A percentile compares a stretch with the other conserved stretches of the same genome.
Evolutionary conservation across 2,329 filamentous ascomycete species (phyloP).

Genomic region (Aureobasidium vineae): DNA sequence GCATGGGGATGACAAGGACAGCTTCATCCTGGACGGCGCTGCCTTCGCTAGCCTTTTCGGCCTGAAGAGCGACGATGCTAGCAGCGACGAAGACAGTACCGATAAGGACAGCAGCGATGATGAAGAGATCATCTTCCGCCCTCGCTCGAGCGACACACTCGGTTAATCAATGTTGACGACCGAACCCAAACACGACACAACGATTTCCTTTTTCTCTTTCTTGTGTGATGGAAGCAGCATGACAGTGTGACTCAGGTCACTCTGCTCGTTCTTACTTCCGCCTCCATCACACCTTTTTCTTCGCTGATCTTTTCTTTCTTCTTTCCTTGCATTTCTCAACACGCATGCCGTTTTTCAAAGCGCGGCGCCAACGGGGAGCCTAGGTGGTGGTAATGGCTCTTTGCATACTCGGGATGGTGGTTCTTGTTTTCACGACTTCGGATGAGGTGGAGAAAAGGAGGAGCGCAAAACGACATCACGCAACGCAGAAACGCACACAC

Average conservation of each 20-base stretch:
- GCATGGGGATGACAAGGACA: neutral
- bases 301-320: neutral
- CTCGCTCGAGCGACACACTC: constrained; percentile 5
- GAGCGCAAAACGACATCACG: constrained; percentile 1
- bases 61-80: neutral
- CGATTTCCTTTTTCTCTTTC: neutral
- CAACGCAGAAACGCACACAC: constrained; percentile 9
- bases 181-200: neutral
- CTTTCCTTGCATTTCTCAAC: neutral
- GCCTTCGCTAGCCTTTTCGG: neutral
- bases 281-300: neutral
- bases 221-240: neutral
- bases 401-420: constrained; percentile 12
- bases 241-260: neutral
- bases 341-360: neutral
- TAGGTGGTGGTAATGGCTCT: neutral
- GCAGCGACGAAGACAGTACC: neutral
- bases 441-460: neutral
- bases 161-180: neutral
- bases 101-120: neutral
- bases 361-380: neutral
- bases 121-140: neutral
- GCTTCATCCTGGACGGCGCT: neutral
- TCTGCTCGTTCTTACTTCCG: neutral
- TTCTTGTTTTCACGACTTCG: neutral